phyloP scores from a whole-genome alignment of 2,329 filamentous ascomycete species.

The Aspergillus arachidicola region DNA sequence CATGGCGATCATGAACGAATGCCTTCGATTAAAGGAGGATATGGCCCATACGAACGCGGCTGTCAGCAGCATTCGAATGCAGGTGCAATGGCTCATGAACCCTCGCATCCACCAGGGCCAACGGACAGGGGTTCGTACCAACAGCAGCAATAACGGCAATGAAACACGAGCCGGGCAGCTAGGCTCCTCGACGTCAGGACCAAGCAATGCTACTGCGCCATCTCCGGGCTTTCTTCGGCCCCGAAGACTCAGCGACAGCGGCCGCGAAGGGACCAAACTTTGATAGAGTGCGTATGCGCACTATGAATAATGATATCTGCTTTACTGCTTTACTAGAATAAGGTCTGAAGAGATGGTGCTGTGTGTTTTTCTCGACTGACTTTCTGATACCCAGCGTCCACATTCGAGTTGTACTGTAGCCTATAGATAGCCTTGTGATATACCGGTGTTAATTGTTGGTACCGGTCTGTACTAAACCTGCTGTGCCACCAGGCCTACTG shows the following conservation, averaged over 20 bases:
- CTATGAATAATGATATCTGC: slow-evolving; percentile 8
- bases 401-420: not conserved
- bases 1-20: slow-evolving; percentile 67
- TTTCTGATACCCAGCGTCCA: slow-evolving; percentile 2
- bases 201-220: slow-evolving; percentile 27
- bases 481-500: not conserved
- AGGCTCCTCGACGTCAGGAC: slow-evolving; percentile 27
- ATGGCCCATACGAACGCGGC: slow-evolving; percentile 64
- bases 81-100: slow-evolving; percentile 65
- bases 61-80: slow-evolving; percentile 60
- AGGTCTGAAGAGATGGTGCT: not conserved
- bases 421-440: slow-evolving; percentile 1
- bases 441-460: not conserved
- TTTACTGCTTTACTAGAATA: not conserved
- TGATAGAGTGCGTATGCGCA: slow-evolving; percentile 11
- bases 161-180: slow-evolving; percentile 21
- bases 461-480: not conserved
- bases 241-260: slow-evolving; percentile 43
- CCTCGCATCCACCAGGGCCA: slow-evolving; percentile 53
- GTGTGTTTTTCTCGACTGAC: not conserved
- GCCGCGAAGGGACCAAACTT: slow-evolving; percentile 46
- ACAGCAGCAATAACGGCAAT: slow-evolving; percentile 13
- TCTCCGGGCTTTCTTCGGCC: slow-evolving; percentile 29
- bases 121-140: slow-evolving; percentile 26
- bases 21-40: slow-evolving; percentile 62